These are phyloP conservation scores for Daldinia concentrica DNA, from an alignment of 495 filamentous ascomycete species.

Conservation along the genomic window DNA sequence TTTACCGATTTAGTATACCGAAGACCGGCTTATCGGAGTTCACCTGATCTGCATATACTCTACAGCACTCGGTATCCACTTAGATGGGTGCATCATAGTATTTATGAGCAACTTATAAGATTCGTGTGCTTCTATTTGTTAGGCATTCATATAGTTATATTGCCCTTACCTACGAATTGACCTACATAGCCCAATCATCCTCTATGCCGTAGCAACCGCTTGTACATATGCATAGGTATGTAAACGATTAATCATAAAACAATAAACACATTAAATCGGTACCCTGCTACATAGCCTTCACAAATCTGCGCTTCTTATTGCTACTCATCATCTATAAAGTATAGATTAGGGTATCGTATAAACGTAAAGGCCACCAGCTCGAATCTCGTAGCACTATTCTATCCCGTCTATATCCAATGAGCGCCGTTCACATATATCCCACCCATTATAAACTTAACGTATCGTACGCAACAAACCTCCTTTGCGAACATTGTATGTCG, in stretches of 20 bases:
- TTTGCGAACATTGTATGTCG: neutral
- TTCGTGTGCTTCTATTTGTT: neutral
- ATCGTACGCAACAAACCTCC: constrained; percentile 12
- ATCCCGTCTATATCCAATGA: constrained; percentile 31
- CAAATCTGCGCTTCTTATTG: constrained; percentile 35
- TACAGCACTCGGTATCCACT: neutral
- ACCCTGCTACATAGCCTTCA: constrained; percentile 6
- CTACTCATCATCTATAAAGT: constrained; percentile 29
- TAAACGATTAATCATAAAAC: constrained; percentile 31
- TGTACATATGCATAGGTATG: constrained; percentile 6
- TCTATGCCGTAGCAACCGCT: neutral
- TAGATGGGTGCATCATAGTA: neutral
- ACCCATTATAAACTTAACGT: constrained; percentile 21
- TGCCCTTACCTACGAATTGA: neutral
- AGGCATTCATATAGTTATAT: neutral
- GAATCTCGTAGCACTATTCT: constrained; percentile 22
- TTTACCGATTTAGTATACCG: neutral
- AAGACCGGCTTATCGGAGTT: neutral
- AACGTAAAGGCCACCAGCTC: constrained; percentile 25
- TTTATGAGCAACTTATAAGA: neutral
- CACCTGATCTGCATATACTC: neutral
- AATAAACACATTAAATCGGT: neutral
- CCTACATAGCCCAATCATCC: neutral
- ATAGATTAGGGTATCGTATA: constrained; percentile 40
- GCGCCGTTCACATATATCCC: constrained; percentile 29